Evolutionary conservation across 2,329 filamentous ascomycete species (phyloP).

Genomic region (Claviceps sp.): DNA sequence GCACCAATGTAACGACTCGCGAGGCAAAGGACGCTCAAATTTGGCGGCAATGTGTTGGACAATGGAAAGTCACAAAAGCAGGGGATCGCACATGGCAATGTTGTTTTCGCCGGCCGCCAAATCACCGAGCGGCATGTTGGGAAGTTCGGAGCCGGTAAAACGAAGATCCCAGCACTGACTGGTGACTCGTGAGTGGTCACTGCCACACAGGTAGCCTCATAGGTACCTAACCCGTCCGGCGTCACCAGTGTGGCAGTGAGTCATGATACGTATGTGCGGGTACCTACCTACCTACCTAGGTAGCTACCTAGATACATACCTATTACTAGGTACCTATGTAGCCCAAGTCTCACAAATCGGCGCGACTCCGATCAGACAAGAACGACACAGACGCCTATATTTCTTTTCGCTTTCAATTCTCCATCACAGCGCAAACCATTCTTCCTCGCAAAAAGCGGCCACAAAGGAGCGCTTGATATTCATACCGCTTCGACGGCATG

Average conservation of each 20-base stretch:
- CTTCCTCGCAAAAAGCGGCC: neutral
- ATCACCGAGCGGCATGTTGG: too few relatives aligned
- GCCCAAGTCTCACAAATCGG: neutral
- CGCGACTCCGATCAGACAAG: neutral
- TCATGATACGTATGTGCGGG: too few relatives aligned
- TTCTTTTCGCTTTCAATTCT: neutral
- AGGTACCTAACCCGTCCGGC: too few relatives aligned
- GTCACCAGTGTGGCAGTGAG: too few relatives aligned
- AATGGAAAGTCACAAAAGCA: neutral
- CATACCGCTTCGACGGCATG: constrained; percentile 9
- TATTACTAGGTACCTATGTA: too few relatives aligned
- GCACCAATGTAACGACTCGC: neutral
- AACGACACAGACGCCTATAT: neutral
- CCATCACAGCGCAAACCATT: neutral
- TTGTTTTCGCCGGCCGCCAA: constrained; percentile 5
- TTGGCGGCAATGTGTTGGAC: neutral
- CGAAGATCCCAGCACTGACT: constrained; percentile 4
- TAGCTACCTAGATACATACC: too few relatives aligned
- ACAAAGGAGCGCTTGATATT: neutral
- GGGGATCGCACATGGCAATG: neutral
- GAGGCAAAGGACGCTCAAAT: constrained; percentile 1
- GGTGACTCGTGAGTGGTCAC: too few relatives aligned
- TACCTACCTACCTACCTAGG: too few relatives aligned
- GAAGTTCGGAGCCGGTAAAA: constrained; percentile 8
- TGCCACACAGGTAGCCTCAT: too few relatives aligned